A percentile compares a stretch with the other conserved stretches of the same genome.
Conservation (phyloP, 441 rosid genomes). For the Melastoma candidum region DNA sequence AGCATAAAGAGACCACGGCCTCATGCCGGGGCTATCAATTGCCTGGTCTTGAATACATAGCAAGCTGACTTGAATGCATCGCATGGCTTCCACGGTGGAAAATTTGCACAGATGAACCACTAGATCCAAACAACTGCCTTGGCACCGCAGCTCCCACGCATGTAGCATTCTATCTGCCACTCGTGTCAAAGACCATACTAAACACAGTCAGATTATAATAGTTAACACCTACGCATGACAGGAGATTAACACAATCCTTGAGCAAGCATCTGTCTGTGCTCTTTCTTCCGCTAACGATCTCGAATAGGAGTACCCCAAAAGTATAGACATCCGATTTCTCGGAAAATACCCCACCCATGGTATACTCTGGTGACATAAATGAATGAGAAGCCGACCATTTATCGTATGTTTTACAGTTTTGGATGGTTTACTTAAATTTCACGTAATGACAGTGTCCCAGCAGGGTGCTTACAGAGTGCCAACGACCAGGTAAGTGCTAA, state of each 20-base stretch:
- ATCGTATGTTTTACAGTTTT: no score
- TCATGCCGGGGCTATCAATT: no score
- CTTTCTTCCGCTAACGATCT: constrained; percentile 2
- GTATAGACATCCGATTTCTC: constrained; percentile 13
- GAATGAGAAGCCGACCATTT: no score
- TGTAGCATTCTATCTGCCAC: no score
- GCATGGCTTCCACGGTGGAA: no score
- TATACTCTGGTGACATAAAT: constrained; percentile 13
- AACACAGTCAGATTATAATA: no score
- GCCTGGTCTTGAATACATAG: no score
- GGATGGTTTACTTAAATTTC: no score
- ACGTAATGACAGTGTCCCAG: neutral
- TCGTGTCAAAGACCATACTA: neutral
- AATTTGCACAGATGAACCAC: no score
- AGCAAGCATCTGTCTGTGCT: neutral
- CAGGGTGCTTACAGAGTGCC: constrained; percentile 10
- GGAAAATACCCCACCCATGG: constrained; percentile 11
- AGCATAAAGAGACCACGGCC: neutral
- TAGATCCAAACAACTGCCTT: no score
- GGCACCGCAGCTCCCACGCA: no score
- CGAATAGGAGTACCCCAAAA: constrained; percentile 11
- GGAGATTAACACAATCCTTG: constrained; percentile 1
- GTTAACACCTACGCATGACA: constrained; percentile 6
- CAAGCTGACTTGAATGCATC: no score
- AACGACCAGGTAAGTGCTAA: constrained; percentile 1